Conservation (phyloP, 1,284 basidiomycete genomes). For the Rhodotorula sp. region DNA sequence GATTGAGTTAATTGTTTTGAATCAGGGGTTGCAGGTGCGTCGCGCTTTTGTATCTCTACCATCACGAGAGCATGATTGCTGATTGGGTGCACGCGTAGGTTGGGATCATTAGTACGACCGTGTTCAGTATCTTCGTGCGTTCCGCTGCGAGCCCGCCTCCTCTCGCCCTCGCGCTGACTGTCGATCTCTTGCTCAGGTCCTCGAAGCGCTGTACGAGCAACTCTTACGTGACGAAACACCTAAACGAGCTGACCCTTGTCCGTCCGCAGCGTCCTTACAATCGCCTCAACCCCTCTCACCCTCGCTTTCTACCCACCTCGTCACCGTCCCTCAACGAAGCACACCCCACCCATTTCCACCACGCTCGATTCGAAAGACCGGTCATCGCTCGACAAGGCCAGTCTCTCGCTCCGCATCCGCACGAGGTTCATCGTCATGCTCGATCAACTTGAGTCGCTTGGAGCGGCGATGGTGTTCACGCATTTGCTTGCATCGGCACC, state of each 20-base stretch:
- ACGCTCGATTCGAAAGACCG: conserved; percentile 44
- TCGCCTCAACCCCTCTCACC: conserved; percentile 50
- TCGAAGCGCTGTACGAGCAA: conserved; percentile 46
- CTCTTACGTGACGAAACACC: neutral
- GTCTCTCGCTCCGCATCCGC: neutral
- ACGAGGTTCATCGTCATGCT: conserved; percentile 76
- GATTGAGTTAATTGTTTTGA: conserved; percentile 74
- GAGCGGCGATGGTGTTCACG: conserved; percentile 56
- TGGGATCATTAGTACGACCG: conserved; percentile 66
- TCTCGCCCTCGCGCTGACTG: too few relatives aligned
- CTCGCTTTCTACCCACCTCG: conserved; percentile 48
- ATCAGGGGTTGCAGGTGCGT: conserved; percentile 70
- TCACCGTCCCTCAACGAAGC: conserved; percentile 39
- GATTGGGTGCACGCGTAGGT: neutral
- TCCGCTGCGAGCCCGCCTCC: too few relatives aligned
- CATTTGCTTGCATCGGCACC: conserved; percentile 47
- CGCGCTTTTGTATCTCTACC: too few relatives aligned
- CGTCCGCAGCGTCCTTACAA: conserved; percentile 44
- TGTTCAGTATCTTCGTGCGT: conserved; percentile 68
- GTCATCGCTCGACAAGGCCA: conserved; percentile 41
- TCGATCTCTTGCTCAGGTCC: conserved; percentile 23
- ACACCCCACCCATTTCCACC: conserved; percentile 6
- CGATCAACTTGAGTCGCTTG: conserved; percentile 81
- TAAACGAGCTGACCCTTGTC: neutral
- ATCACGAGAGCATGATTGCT: too few relatives aligned